Base-by-base conservation (phyloP, 495 filamentous ascomycete genomes). In the Aspergillus indologenus region DNA sequence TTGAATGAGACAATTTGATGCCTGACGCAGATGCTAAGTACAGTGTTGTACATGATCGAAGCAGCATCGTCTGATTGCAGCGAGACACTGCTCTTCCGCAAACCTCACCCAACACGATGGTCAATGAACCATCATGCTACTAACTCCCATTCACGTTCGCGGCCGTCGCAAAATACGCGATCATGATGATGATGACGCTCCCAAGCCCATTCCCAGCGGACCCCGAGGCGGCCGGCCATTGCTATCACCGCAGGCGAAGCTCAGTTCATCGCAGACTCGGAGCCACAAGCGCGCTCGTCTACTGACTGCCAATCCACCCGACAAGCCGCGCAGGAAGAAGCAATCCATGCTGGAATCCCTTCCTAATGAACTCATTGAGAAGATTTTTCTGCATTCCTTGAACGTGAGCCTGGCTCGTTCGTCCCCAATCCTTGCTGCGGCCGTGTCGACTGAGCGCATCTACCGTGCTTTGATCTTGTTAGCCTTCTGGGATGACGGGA, bases 301-400 rank as follows among this genome's bases (percentile, higher is more conserved):
- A 5, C 48, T 64, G 43, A 45, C 47, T 44, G 57, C 57, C 20
- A 66, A 60, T 18, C 56, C 62, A 20, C 19, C 45, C n/a, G n/a
- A n/a, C 15, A 58, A 40, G 14, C 45, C 51, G 3, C 59, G 58
- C 44, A 67, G 57, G 49, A 65, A 61, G 5, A 62, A 60, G 7
- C 64, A 76, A 46, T 79, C 77, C 5, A 57, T 54, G 18, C 68
- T 86, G 5, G 83, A 85, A 61, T 60, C 62, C 12, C 67, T 86
- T 1, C 83, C 82, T 1, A 73, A 75, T 1, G 83, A 86, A 59
- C 54, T 86, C 9, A 67, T 86, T 31, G 77, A 84, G 63, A 65
- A 71, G 51, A 80, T 85, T 34, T 85, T 83, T 49, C 68, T 83
- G 17, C 67, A 79, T 48, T 71, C 76, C 20, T 51, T 79, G 59